phyloP scores from a whole-genome alignment of 1,139 yeast genomes.

The Candida tetrigidarum region DNA sequence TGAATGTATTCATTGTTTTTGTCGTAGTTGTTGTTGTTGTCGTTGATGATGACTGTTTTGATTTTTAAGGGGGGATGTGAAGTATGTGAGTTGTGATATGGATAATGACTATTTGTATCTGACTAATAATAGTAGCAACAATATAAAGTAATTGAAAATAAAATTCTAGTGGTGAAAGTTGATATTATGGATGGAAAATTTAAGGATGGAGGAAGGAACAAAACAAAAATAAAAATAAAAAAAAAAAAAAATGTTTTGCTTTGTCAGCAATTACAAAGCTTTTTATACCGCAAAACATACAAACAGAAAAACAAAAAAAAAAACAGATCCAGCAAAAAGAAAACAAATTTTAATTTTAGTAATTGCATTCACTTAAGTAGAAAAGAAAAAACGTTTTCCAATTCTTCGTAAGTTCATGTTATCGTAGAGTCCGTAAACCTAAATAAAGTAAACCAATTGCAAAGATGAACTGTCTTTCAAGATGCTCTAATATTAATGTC shows the following conservation, averaged over 20 bases:
- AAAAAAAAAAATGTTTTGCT: background rate
- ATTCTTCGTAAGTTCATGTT: no score
- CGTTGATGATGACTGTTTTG: background rate
- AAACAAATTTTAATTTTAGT: no score
- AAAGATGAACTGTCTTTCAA: no score
- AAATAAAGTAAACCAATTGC: no score
- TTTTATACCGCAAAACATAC: background rate
- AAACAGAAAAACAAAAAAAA: background rate
- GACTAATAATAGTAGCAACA: no score
- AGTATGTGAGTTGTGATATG: background rate
- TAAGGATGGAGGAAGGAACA: background rate
- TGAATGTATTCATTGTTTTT: conserved; percentile 9
- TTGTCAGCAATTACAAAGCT: conserved; percentile 3
- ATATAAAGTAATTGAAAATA: no score
- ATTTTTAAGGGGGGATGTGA: no score
- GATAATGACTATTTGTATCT: no score
- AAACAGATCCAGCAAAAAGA: background rate
- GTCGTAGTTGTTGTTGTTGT: background rate
- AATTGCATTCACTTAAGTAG: no score
- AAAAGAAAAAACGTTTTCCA: no score
- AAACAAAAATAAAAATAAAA: background rate
- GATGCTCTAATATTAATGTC: no score
- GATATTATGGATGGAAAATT: background rate
- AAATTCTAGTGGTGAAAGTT: background rate
- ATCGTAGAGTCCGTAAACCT: no score